Evolutionary conservation across 2,329 filamentous ascomycete species (phyloP).

Genomic region (Pseudogymnoascus sp.): DNA sequence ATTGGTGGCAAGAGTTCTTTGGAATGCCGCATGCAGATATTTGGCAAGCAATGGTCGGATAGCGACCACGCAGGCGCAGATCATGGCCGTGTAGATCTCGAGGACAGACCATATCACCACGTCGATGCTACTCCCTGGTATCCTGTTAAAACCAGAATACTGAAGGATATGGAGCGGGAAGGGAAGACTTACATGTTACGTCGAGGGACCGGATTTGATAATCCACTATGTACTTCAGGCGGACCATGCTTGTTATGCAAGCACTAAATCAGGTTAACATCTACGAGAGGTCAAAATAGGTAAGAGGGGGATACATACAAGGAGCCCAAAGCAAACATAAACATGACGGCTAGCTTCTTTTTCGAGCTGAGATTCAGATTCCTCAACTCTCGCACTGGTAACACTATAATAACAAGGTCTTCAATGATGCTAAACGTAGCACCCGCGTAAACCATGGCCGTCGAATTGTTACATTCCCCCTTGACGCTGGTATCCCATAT

Average conservation of each 20-base stretch:
- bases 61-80: conserved; percentile 35
- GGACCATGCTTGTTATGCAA: conserved; percentile 20
- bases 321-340: conserved; percentile 58
- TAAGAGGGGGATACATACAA: conserved; percentile 41
- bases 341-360: conserved; percentile 55
- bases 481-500: conserved; percentile 16
- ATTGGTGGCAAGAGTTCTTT: background rate
- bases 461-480: conserved; percentile 48
- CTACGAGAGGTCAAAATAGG: background rate
- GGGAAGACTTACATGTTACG: conserved; percentile 11
- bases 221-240: conserved; percentile 16
- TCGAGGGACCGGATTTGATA: background rate
- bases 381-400: conserved; percentile 56
- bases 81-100: conserved; percentile 32
- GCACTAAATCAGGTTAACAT: conserved; percentile 16
- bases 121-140: conserved; percentile 27
- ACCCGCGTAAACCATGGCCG: conserved; percentile 56
- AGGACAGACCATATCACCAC: conserved; percentile 30
- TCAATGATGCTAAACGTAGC: conserved; percentile 60
- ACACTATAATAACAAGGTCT: conserved; percentile 55
- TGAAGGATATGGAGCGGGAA: no score
- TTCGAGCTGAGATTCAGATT: conserved; percentile 52
- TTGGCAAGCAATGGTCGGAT: conserved; percentile 32
- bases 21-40: conserved; percentile 10
- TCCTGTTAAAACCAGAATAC: no score